A percentile compares a stretch with the other conserved stretches of the same genome.
These are phyloP conservation scores for Phoma sp. DNA, from an alignment of 2,329 filamentous ascomycete species.

Conservation along the genomic window DNA sequence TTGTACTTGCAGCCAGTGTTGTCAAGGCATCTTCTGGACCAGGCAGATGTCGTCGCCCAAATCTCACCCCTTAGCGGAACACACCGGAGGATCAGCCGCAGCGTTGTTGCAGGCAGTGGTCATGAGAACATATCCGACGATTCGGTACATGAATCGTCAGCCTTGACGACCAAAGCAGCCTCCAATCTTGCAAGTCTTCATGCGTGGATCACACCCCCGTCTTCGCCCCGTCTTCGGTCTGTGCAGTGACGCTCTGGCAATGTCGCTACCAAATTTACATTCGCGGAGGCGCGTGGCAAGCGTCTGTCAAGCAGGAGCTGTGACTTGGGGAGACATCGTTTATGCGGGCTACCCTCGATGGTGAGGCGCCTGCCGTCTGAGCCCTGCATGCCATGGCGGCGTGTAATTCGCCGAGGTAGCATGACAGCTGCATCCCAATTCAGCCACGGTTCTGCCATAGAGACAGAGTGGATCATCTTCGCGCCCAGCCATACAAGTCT, in stretches of 20 bases:
- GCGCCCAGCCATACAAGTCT: constrained; percentile 28
- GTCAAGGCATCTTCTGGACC: constrained; percentile 11
- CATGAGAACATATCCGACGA: constrained; percentile 21
- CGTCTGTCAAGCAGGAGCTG: constrained; percentile 20
- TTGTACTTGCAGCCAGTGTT: constrained; percentile 1
- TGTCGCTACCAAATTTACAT: constrained; percentile 7
- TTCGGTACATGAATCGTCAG: constrained; percentile 16
- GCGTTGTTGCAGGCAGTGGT: constrained; percentile 27
- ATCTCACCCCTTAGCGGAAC: constrained; percentile 10
- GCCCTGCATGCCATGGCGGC: constrained; percentile 30
- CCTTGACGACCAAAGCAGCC: constrained; percentile 1
- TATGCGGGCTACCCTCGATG: constrained; percentile 33
- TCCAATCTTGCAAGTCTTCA: constrained; percentile 5
- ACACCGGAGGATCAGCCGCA: constrained; percentile 20
- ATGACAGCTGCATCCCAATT: constrained; percentile 25
- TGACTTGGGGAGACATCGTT: constrained; percentile 33
- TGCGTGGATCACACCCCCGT: neutral
- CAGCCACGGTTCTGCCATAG: constrained; percentile 26
- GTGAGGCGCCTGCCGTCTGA: constrained; percentile 40
- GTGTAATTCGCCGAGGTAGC: constrained; percentile 39
- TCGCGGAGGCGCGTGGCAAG: constrained; percentile 9
- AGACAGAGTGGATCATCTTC: constrained; percentile 26
- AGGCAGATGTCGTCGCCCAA: constrained; percentile 16
- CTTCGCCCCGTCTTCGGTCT: constrained; percentile 23
- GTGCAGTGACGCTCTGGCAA: constrained; percentile 22